Evolutionary conservation across 2,329 filamentous ascomycete genomes (phyloP), one percentile per base, ranked within the genome.

Genomic region (Colletotrichum somersetense): DNA sequence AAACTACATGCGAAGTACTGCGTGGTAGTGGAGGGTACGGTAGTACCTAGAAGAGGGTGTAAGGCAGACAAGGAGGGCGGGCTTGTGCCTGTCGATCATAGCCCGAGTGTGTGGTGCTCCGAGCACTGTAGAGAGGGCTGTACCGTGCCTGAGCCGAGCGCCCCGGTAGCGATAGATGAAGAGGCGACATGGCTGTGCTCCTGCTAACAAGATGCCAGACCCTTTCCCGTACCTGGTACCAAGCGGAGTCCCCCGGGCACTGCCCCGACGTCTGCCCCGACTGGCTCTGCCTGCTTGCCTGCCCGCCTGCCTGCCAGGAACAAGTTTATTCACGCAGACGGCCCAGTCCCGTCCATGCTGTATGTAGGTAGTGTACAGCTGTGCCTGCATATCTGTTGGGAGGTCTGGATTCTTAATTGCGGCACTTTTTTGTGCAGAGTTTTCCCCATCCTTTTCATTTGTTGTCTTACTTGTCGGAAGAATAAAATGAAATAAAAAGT

Each of bases 51-150:
- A 46, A 63, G 30, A 72, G 53, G 69, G 65, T 72, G 69, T 67
- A 59, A 64, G 48, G 64, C 16, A 42, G 53, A 38, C 30, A 56
- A 50, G 58, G 50, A n/a, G 23, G 20, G 38, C 35, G n/a, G 57
- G 42, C 18, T 55, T 58, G 69, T 72, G 42, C 69, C 69, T 72
- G 69, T 63, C 69, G 66, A 72, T 72, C 69, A 63, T 20, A 40
- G 42, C 66, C 69, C 59, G 46, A 69, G 69, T 72, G 69, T 33
- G 66, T 23, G 26, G 66, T 64, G 38, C 26, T n/a, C 33, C 30
- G 8, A 38, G 23, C 53, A 72, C 69, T 72, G 66, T 72, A 50
- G 20, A 2, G 30, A 20, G n/a, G 10, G 20, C 23, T 18, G 66
- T 69, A 69, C 42, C 55, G 65, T 1, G 23, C 63, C 69, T 23